A percentile compares a stretch with the other conserved stretches of the same genome.
Evolutionary conservation across 2,329 filamentous ascomycete genomes (phyloP).

Genomic region (Beauveria asiatica): DNA sequence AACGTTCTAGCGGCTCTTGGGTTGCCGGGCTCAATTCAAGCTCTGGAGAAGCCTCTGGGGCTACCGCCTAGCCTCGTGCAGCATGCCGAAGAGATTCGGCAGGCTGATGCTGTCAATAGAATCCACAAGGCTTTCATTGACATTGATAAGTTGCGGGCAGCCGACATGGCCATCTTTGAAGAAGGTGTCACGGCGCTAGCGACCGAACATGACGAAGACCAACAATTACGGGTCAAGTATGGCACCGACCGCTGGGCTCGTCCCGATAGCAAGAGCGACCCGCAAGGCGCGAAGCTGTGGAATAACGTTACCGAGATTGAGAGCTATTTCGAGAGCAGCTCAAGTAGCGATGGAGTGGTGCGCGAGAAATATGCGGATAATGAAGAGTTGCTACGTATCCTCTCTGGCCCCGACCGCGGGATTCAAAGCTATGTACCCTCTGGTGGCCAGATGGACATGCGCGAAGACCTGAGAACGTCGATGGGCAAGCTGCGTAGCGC

Average conservation of each 20-base stretch:
- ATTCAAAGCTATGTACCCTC: slow-evolving; percentile 86
- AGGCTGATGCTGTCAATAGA: slow-evolving; percentile 75
- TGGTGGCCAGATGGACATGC: slow-evolving; percentile 69
- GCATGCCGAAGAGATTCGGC: slow-evolving; percentile 88
- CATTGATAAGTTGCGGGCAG: slow-evolving; percentile 78
- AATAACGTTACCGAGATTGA: slow-evolving; percentile 69
- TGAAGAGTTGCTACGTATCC: slow-evolving; percentile 63
- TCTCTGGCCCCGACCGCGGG: slow-evolving; percentile 71
- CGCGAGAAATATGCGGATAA: slow-evolving; percentile 70
- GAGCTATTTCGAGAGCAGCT: slow-evolving; percentile 66
- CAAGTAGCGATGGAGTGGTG: slow-evolving; percentile 51
- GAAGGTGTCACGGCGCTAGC: slow-evolving; percentile 73
- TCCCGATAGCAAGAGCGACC: slow-evolving; percentile 59
- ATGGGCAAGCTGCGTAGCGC: slow-evolving; percentile 67
- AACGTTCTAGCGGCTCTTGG: slow-evolving; percentile 74
- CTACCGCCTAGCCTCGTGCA: slow-evolving; percentile 77
- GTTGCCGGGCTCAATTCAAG: slow-evolving; percentile 85
- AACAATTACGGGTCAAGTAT: slow-evolving; percentile 63
- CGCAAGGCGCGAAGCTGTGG: slow-evolving; percentile 61
- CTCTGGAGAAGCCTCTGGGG: slow-evolving; percentile 87
- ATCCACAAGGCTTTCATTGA: slow-evolving; percentile 76
- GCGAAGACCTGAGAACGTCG: slow-evolving; percentile 70
- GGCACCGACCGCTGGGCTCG: slow-evolving; percentile 83
- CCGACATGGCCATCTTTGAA: slow-evolving; percentile 68
- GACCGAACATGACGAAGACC: slow-evolving; percentile 77